Evolutionary conservation across 2,329 filamentous ascomycete genomes (phyloP).

Genomic region (Acephala macrosclerotiorum): DNA sequence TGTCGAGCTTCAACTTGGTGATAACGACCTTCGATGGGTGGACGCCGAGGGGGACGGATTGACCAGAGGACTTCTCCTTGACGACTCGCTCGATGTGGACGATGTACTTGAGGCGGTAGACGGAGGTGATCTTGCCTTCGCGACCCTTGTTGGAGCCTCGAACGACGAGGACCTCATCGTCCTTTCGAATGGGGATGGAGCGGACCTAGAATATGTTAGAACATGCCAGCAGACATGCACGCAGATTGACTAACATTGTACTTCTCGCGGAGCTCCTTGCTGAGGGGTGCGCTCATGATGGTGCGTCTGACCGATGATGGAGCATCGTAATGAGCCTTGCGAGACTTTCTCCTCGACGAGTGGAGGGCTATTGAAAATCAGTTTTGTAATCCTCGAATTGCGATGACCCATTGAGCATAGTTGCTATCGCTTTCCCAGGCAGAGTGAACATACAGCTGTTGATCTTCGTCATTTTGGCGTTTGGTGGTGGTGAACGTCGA

Average conservation of each 20-base stretch:
- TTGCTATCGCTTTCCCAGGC: conserved; percentile 13
- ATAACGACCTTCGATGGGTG: conserved; percentile 97
- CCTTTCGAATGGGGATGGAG: conserved; percentile 96
- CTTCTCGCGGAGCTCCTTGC: conserved; percentile 98
- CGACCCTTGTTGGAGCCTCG: conserved; percentile 96
- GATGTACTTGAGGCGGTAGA: conserved; percentile 98
- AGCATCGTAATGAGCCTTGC: conserved; percentile 97
- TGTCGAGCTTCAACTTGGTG: conserved; percentile 98
- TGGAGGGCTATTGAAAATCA: conserved; percentile 58
- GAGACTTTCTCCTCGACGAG: conserved; percentile 97
- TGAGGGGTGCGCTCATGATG: conserved; percentile 96
- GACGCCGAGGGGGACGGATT: conserved; percentile 93
- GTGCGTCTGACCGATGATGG: conserved; percentile 92
- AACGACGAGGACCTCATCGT: conserved; percentile 92
- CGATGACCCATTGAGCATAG: background rate
- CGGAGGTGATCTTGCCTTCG: conserved; percentile 96
- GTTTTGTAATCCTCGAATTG: conserved; percentile 9
- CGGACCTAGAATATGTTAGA: conserved; percentile 70
- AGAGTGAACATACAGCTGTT: conserved; percentile 58
- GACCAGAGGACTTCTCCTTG: conserved; percentile 97
- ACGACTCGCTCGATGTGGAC: conserved; percentile 97
- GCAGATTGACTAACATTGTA: conserved; percentile 80
- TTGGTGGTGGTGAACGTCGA: conserved; percentile 40
- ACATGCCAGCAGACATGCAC: background rate
- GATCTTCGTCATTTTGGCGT: conserved; percentile 74